phyloP scores from a whole-genome alignment of 129 eudicot species.

The Artemisia annua region DNA sequence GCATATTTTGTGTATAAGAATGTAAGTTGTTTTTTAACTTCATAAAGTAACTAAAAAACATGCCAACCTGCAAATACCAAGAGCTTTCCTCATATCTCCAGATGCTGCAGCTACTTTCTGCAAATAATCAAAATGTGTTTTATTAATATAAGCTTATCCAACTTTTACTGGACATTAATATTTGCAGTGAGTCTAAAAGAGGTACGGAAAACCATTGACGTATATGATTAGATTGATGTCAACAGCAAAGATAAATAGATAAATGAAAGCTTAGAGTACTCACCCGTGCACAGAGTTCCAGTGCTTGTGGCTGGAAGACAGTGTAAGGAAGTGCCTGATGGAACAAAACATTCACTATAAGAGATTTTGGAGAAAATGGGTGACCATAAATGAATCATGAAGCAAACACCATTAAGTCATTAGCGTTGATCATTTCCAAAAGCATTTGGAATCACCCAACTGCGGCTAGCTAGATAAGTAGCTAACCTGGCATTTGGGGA shows the following conservation, averaged over 20 bases:
- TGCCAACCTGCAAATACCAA: constrained; percentile 85
- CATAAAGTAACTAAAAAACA: background rate
- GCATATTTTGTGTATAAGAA: too few relatives aligned
- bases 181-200: too few relatives aligned
- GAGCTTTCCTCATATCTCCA: constrained; percentile 99
- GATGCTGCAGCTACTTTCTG: constrained; percentile 99
- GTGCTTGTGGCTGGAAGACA: constrained; percentile 86
- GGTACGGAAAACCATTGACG: too few relatives aligned
- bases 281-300: constrained; percentile 96
- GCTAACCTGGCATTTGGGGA: too few relatives aligned
- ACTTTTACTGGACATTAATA: too few relatives aligned
- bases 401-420: background rate
- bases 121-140: constrained; percentile 20
- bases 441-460: too few relatives aligned
- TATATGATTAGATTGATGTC: too few relatives aligned
- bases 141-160: background rate
- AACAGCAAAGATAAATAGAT: background rate
- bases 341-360: constrained; percentile 16
- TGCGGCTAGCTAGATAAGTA: constrained; percentile 1
- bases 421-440: background rate
- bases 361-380: constrained; percentile 10
- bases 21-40: too few relatives aligned
- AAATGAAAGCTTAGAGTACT: constrained; percentile 36
- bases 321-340: constrained; percentile 71
- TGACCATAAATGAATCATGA: background rate